Evolutionary conservation across 768 basidiomycete species (phyloP), one percentile per base, ranked within the genome.

Genomic region (Phanerochaete carnosa): DNA sequence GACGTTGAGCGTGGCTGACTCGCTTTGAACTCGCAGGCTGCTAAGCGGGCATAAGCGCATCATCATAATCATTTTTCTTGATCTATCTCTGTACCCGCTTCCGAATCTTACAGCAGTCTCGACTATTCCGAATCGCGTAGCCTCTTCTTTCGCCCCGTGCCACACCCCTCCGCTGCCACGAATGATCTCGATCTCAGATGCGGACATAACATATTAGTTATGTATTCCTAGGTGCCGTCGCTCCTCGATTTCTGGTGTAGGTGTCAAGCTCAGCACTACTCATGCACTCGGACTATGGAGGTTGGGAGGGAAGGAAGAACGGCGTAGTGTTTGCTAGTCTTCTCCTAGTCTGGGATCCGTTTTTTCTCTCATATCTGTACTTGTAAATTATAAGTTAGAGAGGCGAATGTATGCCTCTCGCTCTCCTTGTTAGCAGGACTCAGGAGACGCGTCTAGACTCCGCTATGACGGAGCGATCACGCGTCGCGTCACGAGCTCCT

Each of bases 31-130:
- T 23, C 1, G 6, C 52, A 62, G 63, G 59, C 59, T 26, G 59
- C 63, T 26, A 64, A 64, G 59, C 59, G 59, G 56, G 63, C 63
- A 54, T 64, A 51, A 64, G 33, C 30, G 35, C 30, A 25, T 39
- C 37, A 25, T 59, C 15, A 19, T 43, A 45, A 19, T n/a, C 8
- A 16, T 32, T 45, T 30, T n/a, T 61, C 30, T 53, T 32, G 35
- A 26, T 59, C 35, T 59, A 43, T 52, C 15, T 57, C 43, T 32
- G 39, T 53, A 35, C 23, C 46, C 8, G 11, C 45, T 45, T 28
- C 25, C 45, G 35, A 53, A 55, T 58, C 32, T 55, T 53, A 52
- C 52, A 37, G 22, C 33, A 26, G 57, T 46, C 55, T 54, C 62
- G 28, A 37, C 57, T 62, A 54, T 62, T 50, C 57, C 46, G 49